Evolutionary conservation across 176 grass and related monocot species (phyloP), one percentile per base, ranked within the genome.

Genomic region (Triticum dicoccoides): DNA sequence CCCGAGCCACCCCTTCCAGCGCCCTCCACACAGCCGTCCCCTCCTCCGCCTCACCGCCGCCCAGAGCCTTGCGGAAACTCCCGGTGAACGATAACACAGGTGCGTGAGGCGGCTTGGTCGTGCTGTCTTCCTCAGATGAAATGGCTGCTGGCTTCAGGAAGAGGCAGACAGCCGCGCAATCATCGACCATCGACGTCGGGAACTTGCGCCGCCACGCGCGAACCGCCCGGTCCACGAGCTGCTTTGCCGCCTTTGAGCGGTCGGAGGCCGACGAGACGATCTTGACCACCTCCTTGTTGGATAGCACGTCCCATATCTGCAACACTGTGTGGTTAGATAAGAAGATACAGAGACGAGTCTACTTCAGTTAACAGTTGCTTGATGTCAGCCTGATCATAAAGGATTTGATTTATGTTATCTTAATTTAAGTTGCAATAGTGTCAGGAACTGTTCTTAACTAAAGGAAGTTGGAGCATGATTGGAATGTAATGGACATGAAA

Each of bases 301-400:
- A 92, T 62, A 98, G 88, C 11, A 93, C 92, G 87, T 98, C 95
- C 95, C 95, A 98, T 44, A 98, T 78, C 95, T 98, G 32, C 84
- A 82, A 29, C 77, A 71, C 1, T 54, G 73, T 54, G 24, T 33
- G 73, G 4, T 76, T 76, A 54, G 45, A 52, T 33, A 21, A 24
- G 51, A 45, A 47, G 24, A 79, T 21, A 78, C 10, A 65, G 17
- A 54, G 24, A 77, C 11, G 33, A 9, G 79, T 79, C 76, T 0
- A 14, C 24, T 81, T 92, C 79, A 38, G 80, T 75, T 82, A 62
- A 73, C 85, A 49, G 70, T 85, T 67, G 70, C 75, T 62, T 76
- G 45, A 56, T 61, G 15, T 10, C 54, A 58, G 18, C 56, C 32
- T 8, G 13, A 56, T 35, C 33, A 74, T 54, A 32, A 39, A 65